These are phyloP conservation scores for Candida nemodendra DNA, from an alignment of 805 yeast species.

Conservation along the genomic window DNA sequence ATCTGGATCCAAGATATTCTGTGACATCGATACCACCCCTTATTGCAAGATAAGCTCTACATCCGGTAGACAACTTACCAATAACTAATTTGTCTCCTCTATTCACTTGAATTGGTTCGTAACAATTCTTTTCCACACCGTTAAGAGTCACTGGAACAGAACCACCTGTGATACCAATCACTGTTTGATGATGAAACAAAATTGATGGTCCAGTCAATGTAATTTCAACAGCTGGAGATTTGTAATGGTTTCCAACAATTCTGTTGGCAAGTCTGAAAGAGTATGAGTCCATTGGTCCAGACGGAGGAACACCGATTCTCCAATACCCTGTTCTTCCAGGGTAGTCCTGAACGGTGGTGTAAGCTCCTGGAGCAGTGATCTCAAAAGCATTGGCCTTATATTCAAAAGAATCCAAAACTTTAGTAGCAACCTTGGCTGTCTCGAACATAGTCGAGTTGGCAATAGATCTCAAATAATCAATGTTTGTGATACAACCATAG, in stretches of 20 bases:
- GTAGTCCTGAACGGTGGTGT: constrained; percentile 94
- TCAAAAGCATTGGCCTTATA: constrained; percentile 86
- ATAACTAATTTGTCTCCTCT: constrained; percentile 77
- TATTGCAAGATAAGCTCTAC: constrained; percentile 86
- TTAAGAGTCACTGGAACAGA: constrained; percentile 63
- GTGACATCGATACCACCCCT: constrained; percentile 94
- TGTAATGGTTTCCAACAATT: constrained; percentile 80
- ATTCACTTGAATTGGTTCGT: constrained; percentile 68
- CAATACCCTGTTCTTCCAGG: constrained; percentile 87
- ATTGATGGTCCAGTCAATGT: constrained; percentile 87
- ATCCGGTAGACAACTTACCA: constrained; percentile 80
- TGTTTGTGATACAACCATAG: constrained; percentile 84
- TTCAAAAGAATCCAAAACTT: constrained; percentile 76
- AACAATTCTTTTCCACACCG: constrained; percentile 54
- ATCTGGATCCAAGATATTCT: constrained; percentile 91
- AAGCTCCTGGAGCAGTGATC: constrained; percentile 85
- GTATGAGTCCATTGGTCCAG: constrained; percentile 96
- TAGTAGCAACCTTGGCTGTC: constrained; percentile 80
- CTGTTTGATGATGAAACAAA: constrained; percentile 75
- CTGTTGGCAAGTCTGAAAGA: constrained; percentile 88
- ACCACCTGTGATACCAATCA: constrained; percentile 89
- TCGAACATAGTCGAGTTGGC: constrained; percentile 83
- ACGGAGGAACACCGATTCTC: constrained; percentile 96
- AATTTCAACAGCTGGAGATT: constrained; percentile 87
- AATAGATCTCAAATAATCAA: constrained; percentile 84